A percentile compares a stretch with the other conserved stretches of the same genome.
These are phyloP conservation scores for Termitomyces sp. DNA, from an alignment of 768 basidiomycete species.

Conservation along the genomic window DNA sequence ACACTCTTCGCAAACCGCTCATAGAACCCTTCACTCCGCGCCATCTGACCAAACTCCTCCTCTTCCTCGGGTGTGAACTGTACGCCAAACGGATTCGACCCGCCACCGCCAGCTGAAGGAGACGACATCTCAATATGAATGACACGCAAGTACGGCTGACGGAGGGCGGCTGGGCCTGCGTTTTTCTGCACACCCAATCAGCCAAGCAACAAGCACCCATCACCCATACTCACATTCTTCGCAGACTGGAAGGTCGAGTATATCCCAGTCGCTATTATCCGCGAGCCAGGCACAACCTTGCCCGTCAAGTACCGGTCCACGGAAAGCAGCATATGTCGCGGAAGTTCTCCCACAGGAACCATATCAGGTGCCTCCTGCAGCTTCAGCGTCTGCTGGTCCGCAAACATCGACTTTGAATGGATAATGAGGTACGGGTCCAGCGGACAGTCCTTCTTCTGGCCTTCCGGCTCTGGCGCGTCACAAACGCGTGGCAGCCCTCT, in stretches of 20 bases:
- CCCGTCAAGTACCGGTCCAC: slow-evolving; percentile 89
- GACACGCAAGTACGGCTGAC: slow-evolving; percentile 91
- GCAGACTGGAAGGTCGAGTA: slow-evolving; percentile 93
- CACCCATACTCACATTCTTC: slow-evolving; percentile 57
- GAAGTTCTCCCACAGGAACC: slow-evolving; percentile 98
- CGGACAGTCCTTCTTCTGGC: slow-evolving; percentile 92
- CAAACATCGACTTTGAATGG: slow-evolving; percentile 90
- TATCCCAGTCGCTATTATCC: slow-evolving; percentile 92
- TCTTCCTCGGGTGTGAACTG: slow-evolving; percentile 95
- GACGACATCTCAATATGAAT: slow-evolving; percentile 89
- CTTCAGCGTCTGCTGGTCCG: slow-evolving; percentile 95
- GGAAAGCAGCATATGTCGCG: slow-evolving; percentile 90
- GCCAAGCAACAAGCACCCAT: not conserved
- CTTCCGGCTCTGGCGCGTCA: slow-evolving; percentile 72
- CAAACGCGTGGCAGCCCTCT: slow-evolving; percentile 83
- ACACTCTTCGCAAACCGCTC: slow-evolving; percentile 93
- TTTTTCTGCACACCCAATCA: slow-evolving; percentile 47
- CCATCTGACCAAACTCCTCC: slow-evolving; percentile 92
- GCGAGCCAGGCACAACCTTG: slow-evolving; percentile 92
- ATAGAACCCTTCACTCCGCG: slow-evolving; percentile 83
- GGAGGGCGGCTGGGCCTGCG: slow-evolving; percentile 81
- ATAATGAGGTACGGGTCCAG: slow-evolving; percentile 94
- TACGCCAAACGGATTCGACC: slow-evolving; percentile 79
- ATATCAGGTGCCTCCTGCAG: slow-evolving; percentile 99
- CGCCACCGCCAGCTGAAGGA: slow-evolving; percentile 61